Percentiles rank a stretch among this genome's conserved stretches.
phyloP scores from a whole-genome alignment of 1,139 yeast species.

The Insectozyma bohioensis region DNA sequence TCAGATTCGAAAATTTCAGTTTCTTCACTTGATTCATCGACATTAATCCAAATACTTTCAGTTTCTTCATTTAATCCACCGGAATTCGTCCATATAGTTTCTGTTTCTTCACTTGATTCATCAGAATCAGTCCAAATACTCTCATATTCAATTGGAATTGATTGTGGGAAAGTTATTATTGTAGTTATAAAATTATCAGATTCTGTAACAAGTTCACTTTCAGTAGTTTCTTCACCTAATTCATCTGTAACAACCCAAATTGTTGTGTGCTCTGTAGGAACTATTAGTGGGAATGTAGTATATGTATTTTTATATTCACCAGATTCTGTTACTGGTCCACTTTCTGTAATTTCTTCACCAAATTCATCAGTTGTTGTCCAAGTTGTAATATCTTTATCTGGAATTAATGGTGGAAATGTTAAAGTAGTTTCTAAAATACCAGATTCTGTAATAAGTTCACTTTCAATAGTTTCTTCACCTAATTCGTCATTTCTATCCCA shows the following conservation, averaged over 20 bases:
- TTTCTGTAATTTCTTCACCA: slow-evolving; percentile 7
- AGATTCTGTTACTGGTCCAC: slow-evolving; percentile 9
- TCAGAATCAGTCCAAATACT: too few relatives aligned
- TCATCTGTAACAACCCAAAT: slow-evolving; percentile 20
- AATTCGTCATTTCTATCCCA: not conserved
- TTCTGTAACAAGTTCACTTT: slow-evolving; percentile 14
- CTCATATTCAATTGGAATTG: too few relatives aligned
- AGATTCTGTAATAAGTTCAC: not conserved
- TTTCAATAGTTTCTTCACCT: not conserved
- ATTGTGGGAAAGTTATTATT: slow-evolving; percentile 11
- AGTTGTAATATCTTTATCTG: slow-evolving; percentile 3
- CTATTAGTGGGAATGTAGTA: slow-evolving; percentile 3
- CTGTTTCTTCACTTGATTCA: too few relatives aligned
- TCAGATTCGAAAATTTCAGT: too few relatives aligned
- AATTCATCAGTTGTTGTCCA: slow-evolving; percentile 6
- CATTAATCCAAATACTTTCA: too few relatives aligned
- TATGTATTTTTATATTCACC: slow-evolving; percentile 1
- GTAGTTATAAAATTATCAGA: slow-evolving; percentile 1
- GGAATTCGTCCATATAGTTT: too few relatives aligned
- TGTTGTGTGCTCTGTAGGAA: slow-evolving; percentile 16
- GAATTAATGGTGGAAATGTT: not conserved
- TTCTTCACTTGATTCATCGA: too few relatives aligned
- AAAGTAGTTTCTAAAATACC: not conserved
- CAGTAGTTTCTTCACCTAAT: slow-evolving; percentile 19
- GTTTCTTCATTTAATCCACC: too few relatives aligned